Percentiles rank a stretch among this genome's conserved stretches.
Evolutionary conservation across 805 yeast genomes (phyloP).

Genomic region (Lipomyces starkeyi): DNA sequence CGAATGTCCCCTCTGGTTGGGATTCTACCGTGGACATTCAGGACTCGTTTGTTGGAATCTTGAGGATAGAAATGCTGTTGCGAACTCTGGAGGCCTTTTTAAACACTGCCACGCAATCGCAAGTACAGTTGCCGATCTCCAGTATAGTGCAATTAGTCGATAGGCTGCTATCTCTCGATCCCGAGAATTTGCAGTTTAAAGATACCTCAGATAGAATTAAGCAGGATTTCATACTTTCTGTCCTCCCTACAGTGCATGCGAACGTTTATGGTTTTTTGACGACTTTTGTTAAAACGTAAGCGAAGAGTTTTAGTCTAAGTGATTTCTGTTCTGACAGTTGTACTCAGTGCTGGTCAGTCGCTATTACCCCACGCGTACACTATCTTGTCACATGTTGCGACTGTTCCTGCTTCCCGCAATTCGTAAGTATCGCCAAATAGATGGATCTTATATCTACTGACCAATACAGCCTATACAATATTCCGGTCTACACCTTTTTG

Average conservation of each 20-base stretch:
- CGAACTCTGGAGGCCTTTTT: constrained; percentile 27
- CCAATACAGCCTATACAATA: constrained; percentile 6
- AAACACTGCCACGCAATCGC: constrained; percentile 3
- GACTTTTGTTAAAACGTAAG: constrained; percentile 15
- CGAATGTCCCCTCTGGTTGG: constrained; percentile 26
- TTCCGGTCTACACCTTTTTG: constrained; percentile 28
- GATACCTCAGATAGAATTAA: constrained; percentile 19
- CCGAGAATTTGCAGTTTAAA: constrained; percentile 13
- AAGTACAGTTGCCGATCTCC: constrained; percentile 28
- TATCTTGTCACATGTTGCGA: constrained; percentile 16
- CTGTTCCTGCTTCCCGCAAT: neutral
- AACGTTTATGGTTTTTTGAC: constrained; percentile 23
- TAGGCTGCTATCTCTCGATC: constrained; percentile 18
- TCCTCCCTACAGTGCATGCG: constrained; percentile 28
- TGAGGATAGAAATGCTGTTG: constrained; percentile 29
- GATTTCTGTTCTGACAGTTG: neutral
- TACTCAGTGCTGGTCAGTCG: constrained; percentile 16
- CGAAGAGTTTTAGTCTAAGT: neutral
- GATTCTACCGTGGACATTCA: constrained; percentile 10
- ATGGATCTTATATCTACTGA: neutral
- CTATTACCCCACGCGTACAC: constrained; percentile 17
- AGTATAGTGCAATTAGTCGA: constrained; percentile 15
- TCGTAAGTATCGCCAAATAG: neutral
- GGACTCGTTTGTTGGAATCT: constrained; percentile 13
- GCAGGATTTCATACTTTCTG: constrained; percentile 22